Evolutionary conservation across 1,284 basidiomycete species (phyloP).

Genomic region (Apiotrichum akiyoshidainum): DNA sequence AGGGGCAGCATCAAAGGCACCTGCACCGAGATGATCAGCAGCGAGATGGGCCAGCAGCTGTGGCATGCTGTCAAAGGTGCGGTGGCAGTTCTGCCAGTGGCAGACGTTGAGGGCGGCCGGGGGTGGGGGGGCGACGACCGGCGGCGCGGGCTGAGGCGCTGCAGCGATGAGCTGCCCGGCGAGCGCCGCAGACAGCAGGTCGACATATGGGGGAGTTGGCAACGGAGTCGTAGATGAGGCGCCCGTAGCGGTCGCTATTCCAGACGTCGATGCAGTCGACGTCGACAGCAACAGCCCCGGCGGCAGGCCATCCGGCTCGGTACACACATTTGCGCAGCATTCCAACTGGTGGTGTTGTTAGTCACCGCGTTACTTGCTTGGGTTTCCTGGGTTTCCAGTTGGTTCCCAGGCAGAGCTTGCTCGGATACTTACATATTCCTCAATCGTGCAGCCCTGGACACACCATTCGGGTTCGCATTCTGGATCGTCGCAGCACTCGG

Average conservation of each 20-base stretch:
- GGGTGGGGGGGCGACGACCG: neutral
- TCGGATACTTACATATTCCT: constrained; percentile 40
- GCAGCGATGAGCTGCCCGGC: constrained; percentile 4
- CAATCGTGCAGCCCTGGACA: constrained; percentile 26
- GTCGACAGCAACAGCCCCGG: constrained; percentile 7
- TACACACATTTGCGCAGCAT: constrained; percentile 31
- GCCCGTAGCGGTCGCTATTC: neutral
- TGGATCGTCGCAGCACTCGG: constrained; percentile 18
- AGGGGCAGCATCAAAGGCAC: neutral
- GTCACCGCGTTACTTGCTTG: neutral
- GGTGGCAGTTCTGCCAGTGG: constrained; percentile 54
- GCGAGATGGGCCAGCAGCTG: constrained; percentile 55
- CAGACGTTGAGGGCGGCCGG: constrained; percentile 33
- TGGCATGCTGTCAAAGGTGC: constrained; percentile 51
- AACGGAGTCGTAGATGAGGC: too few species aligned
- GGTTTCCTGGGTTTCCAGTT: neutral
- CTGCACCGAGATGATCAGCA: constrained; percentile 50
- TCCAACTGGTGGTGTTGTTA: constrained; percentile 29
- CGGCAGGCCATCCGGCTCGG: constrained; percentile 3
- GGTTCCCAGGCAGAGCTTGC: neutral
- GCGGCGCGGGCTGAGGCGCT: constrained; percentile 5
- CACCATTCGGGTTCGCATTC: constrained; percentile 25
- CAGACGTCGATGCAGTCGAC: neutral
- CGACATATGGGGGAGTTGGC: constrained; percentile 3
- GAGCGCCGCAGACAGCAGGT: constrained; percentile 9